Evolutionary conservation across 257 asterid genomes (phyloP).

Genomic region (Handroanthus guayacan): DNA sequence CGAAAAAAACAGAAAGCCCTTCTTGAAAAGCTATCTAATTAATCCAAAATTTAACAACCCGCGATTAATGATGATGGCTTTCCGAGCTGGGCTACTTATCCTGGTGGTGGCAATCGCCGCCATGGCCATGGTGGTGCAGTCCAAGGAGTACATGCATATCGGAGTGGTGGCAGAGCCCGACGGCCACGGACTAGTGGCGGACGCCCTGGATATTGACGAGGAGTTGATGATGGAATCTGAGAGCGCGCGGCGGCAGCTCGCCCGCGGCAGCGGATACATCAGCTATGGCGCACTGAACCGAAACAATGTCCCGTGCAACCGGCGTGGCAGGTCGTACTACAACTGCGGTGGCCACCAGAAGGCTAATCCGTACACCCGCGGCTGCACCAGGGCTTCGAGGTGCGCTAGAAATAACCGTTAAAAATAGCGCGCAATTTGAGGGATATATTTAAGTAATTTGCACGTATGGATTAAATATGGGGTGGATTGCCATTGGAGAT

Average conservation of each 20-base stretch:
- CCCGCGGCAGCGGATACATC: slow-evolving; percentile 30
- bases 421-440: not conserved
- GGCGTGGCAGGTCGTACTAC: slow-evolving; percentile 57
- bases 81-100: slow-evolving; percentile 42
- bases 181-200: slow-evolving; percentile 49
- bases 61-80: slow-evolving; percentile 46
- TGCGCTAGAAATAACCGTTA: slow-evolving; percentile 50
- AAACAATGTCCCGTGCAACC: slow-evolving; percentile 48
- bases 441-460: not conserved
- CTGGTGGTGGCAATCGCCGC: slow-evolving; percentile 44
- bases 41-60: not conserved
- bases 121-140: slow-evolving; percentile 45
- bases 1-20: not conserved
- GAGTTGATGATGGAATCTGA: slow-evolving; percentile 61
- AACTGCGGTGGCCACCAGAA: slow-evolving; percentile 43
- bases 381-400: slow-evolving; percentile 54
- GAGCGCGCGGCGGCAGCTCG: slow-evolving; percentile 43
- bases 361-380: slow-evolving; percentile 56
- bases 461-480: not conserved
- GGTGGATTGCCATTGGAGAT: not conserved
- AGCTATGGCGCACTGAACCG: slow-evolving; percentile 52
- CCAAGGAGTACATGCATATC: not conserved
- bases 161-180: slow-evolving; percentile 7
- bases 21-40: slow-evolving; percentile 1
- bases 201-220: slow-evolving; percentile 47